Conservation (phyloP, 495 filamentous ascomycete species). For the Hypoxylon crocopeplum region DNA sequence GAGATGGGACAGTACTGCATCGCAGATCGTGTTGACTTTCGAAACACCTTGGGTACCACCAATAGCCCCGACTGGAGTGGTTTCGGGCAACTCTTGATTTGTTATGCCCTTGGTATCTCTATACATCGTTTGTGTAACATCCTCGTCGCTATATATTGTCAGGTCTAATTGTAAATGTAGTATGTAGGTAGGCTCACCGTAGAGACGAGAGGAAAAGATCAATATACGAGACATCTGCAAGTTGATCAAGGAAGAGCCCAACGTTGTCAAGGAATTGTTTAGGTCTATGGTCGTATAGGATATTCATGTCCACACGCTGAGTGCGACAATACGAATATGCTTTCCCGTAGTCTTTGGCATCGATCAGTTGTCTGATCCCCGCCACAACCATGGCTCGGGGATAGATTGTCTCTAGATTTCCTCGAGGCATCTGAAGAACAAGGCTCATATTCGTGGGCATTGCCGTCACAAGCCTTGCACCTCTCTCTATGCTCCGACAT, state of each 20-base stretch:
- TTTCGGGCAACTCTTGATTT: slow-evolving; percentile 33
- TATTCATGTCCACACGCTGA: slow-evolving; percentile 97
- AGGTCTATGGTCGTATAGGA: slow-evolving; percentile 91
- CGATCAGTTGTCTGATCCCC: slow-evolving; percentile 81
- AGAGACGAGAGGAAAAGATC: slow-evolving; percentile 92
- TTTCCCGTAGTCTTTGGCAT: slow-evolving; percentile 76
- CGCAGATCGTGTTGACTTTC: slow-evolving; percentile 88
- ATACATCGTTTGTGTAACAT: slow-evolving; percentile 94
- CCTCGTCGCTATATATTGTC: slow-evolving; percentile 71
- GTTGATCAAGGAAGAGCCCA: slow-evolving; percentile 80
- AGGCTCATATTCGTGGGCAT: slow-evolving; percentile 86
- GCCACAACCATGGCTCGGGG: slow-evolving; percentile 91
- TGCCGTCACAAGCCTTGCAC: slow-evolving; percentile 82
- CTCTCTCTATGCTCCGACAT: slow-evolving; percentile 90
- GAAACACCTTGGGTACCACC: slow-evolving; percentile 42
- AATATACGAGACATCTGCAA: slow-evolving; percentile 82
- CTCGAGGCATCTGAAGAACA: slow-evolving; percentile 90
- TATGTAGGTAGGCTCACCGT: slow-evolving; percentile 62
- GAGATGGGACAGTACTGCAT: slow-evolving; percentile 78
- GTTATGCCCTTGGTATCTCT: slow-evolving; percentile 70
- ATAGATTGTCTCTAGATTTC: slow-evolving; percentile 94
- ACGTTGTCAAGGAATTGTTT: slow-evolving; percentile 81
- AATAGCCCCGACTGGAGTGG: not conserved
- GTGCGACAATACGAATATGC: slow-evolving; percentile 88
- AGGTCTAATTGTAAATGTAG: not conserved